phyloP scores from a whole-genome alignment of 305 asterid genomes.

The Petunia hybrid region DNA sequence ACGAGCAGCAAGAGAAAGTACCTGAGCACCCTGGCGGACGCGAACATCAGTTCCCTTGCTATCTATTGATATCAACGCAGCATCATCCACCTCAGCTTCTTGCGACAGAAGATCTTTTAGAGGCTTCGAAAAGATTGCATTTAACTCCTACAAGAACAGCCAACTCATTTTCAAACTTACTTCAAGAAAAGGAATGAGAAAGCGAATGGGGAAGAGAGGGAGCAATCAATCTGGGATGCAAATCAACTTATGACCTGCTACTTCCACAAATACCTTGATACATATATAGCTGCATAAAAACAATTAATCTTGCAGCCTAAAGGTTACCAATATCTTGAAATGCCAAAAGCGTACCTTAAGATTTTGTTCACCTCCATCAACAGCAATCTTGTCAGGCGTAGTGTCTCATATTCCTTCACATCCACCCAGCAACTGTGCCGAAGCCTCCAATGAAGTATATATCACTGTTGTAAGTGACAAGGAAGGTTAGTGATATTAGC shows the following conservation, averaged over 20 bases:
- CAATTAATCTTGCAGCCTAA: not conserved
- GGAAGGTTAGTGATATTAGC: not conserved
- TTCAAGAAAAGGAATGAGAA: too few relatives aligned
- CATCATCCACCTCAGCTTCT: constrained; percentile 90
- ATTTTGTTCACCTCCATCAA: constrained; percentile 89
- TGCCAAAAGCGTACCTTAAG: constrained; percentile 58
- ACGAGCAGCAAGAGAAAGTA: constrained; percentile 3
- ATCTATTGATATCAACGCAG: constrained; percentile 89
- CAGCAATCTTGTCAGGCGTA: constrained; percentile 88
- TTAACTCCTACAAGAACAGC: constrained; percentile 61
- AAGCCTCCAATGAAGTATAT: constrained; percentile 95
- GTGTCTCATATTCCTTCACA: constrained; percentile 78
- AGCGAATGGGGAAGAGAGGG: too few relatives aligned
- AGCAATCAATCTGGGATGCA: too few relatives aligned
- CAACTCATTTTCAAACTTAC: too few relatives aligned
- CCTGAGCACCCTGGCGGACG: constrained; percentile 94
- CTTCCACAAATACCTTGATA: too few relatives aligned
- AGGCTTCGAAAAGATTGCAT: constrained; percentile 81
- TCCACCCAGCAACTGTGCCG: constrained; percentile 95
- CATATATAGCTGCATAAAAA: too few relatives aligned
- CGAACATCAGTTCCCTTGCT: constrained; percentile 86
- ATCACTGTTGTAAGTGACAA: constrained; percentile 58
- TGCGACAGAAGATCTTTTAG: constrained; percentile 74
- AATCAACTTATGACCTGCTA: too few relatives aligned
- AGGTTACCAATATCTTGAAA: not conserved